Base-by-base conservation (phyloP, 1,139 yeast genomes). In the Yamadazyma dushanensis region DNA sequence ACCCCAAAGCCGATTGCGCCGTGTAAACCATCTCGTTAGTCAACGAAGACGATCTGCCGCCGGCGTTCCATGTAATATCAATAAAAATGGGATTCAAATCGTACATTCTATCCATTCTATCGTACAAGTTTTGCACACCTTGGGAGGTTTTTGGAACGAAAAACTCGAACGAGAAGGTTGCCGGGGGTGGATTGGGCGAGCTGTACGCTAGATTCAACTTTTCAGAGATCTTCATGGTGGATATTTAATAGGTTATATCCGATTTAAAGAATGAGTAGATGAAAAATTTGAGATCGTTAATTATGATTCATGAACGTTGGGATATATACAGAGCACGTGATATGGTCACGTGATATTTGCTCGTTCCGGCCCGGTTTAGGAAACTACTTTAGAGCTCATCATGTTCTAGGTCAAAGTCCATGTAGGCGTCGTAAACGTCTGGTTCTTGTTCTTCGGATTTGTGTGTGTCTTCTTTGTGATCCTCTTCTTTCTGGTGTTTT, bases 41-140 rank as follows among this genome's bases (percentile, higher is more conserved):
- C 50, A 87, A 67, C 34, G 78, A 78, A 5, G 95, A 82, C 33
- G 85, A 66, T 40, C 90, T 73, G 7, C 97, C 97, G 29, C 98
- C 98, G 2, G 98, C 98, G 54, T 90, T 90, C 98, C 98, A 92
- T 1, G 98, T 92, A 45, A 92, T 86, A 57, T 92, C 98, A 42
- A 92, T 82, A 58, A 92, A 92, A 44, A 86, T 80, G 1, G 98
- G 98, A 46, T 84, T 83, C 52, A 90, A 71, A 48, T 86, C 90
- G 61, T 87, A 88, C 98, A 92, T 92, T 61, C 97, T 78, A 57
- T 92, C 97, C 94, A 92, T 92, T 58, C 98, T 77, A 59, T 92
- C 98, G 63, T 90, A 92, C 40, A 92, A 72, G 57, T 92, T 92
- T 59, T 90, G 96, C 21, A 90, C 94, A 58, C 98, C 98, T 61